These are phyloP conservation scores for Leishmania tarentolae DNA, from an alignment of 208 protist genomes.

Conservation along the genomic window DNA sequence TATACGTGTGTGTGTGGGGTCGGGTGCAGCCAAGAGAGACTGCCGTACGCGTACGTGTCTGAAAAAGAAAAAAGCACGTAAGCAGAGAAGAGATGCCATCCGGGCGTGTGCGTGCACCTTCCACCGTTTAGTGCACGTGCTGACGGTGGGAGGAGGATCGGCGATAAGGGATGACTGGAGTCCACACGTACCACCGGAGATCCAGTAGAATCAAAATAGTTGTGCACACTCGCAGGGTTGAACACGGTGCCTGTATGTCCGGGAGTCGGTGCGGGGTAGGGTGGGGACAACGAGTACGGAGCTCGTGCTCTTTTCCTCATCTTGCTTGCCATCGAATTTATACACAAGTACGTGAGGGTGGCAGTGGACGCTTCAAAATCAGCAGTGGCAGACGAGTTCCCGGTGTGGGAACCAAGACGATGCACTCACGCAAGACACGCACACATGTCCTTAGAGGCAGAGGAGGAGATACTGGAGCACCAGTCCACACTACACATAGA, in stretches of 20 bases:
- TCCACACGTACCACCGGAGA: not conserved
- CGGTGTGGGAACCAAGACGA: not conserved
- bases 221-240: not conserved
- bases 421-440: not conserved
- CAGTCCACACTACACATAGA: not conserved
- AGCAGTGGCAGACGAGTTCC: not conserved
- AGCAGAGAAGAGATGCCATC: not conserved
- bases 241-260: not conserved
- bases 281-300: not conserved
- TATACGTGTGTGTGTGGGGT: not conserved
- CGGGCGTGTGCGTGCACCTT: not conserved
- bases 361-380: not conserved
- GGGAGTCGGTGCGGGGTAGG: not conserved
- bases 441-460: not conserved
- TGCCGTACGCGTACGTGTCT: not conserved
- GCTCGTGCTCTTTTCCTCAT: not conserved
- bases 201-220: not conserved
- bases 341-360: not conserved
- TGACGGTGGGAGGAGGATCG: not conserved
- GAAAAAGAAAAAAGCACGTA: not conserved
- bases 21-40: not conserved
- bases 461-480: not conserved
- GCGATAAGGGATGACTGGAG: not conserved
- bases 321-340: not conserved
- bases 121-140: not conserved